Conservation (phyloP, 768 basidiomycete genomes). For the Suillus subluteus region DNA sequence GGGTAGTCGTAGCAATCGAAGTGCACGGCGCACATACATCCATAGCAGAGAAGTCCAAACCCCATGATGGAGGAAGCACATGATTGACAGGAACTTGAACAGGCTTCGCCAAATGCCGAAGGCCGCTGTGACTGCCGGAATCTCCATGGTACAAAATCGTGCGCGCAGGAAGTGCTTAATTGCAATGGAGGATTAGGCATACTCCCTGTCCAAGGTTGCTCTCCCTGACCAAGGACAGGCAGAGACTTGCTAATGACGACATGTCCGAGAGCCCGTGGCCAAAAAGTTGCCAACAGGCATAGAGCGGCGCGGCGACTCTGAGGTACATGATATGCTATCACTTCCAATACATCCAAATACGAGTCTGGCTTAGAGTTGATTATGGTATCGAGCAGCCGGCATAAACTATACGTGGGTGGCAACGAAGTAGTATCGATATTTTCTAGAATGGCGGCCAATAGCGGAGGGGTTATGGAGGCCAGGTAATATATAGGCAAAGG, state of each 20-base stretch:
- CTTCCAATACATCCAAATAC: constrained; percentile 71
- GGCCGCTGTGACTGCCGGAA: constrained; percentile 40
- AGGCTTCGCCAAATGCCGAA: constrained; percentile 33
- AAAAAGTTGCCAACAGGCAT: constrained; percentile 58
- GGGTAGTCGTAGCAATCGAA: constrained; percentile 79
- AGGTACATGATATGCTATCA: constrained; percentile 67
- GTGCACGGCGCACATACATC: constrained; percentile 73
- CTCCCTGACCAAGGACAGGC: constrained; percentile 35
- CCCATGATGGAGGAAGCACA: constrained; percentile 60
- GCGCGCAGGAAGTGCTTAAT: constrained; percentile 29
- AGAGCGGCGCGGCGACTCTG: constrained; percentile 59
- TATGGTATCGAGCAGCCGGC: constrained; percentile 57
- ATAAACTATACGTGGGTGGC: constrained; percentile 47
- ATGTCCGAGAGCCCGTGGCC: constrained; percentile 75
- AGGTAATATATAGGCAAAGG: constrained; percentile 57
- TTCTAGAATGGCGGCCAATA: constrained; percentile 66
- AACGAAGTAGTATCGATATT: constrained; percentile 45
- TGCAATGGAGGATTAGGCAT: constrained; percentile 37
- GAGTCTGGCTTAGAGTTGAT: constrained; percentile 64
- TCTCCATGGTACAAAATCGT: constrained; percentile 75
- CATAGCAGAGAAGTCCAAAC: constrained; percentile 74
- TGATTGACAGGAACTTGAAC: constrained; percentile 54
- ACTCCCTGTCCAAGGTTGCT: neutral
- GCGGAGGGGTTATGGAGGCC: constrained; percentile 62
- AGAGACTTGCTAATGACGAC: constrained; percentile 58